Percentiles rank a stretch among this genome's conserved stretches.
Conservation (phyloP, 176 grass and related monocot species). For the Aegilops longissima region DNA sequence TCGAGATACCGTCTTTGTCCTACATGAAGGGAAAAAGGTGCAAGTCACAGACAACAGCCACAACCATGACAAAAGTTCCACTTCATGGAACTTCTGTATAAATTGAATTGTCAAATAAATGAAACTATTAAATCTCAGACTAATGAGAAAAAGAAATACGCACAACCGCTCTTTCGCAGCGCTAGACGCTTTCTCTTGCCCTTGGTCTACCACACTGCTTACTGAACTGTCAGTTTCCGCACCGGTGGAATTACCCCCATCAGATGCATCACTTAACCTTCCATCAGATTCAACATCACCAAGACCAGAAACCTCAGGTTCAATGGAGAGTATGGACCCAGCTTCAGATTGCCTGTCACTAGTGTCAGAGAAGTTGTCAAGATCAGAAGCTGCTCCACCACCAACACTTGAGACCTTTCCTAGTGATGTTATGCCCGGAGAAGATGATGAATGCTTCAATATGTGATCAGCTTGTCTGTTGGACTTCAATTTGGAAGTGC, state of each 20-base stretch:
- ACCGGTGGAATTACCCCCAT: conserved; percentile 52
- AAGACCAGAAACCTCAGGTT: conserved; percentile 48
- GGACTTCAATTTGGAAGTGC: conserved; percentile 35
- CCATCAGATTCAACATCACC: conserved; percentile 71
- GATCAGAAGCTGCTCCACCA: conserved; percentile 52
- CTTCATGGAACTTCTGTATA: not conserved
- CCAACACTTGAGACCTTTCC: conserved; percentile 36
- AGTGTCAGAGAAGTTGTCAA: conserved; percentile 54
- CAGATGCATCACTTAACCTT: conserved; percentile 77
- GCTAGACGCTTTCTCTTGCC: conserved; percentile 50
- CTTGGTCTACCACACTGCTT: conserved; percentile 42
- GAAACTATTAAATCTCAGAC: conserved; percentile 18
- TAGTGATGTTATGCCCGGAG: conserved; percentile 64
- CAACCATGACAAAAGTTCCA: not conserved
- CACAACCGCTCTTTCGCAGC: conserved; percentile 64
- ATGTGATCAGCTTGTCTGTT: conserved; percentile 25
- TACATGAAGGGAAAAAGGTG: conserved; percentile 30
- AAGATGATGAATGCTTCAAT: conserved; percentile 81
- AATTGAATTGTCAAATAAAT: not conserved
- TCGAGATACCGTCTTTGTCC: conserved; percentile 50
- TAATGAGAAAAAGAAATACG: conserved; percentile 29
- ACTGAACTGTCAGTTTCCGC: conserved; percentile 70
- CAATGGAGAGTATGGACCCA: conserved; percentile 51
- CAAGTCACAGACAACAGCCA: not conserved
- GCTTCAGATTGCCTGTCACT: conserved; percentile 74